Percentiles rank a stretch among this genome's conserved stretches.
phyloP scores from a whole-genome alignment of 139 green algal genomes.

The Spirogloea muscicola region DNA sequence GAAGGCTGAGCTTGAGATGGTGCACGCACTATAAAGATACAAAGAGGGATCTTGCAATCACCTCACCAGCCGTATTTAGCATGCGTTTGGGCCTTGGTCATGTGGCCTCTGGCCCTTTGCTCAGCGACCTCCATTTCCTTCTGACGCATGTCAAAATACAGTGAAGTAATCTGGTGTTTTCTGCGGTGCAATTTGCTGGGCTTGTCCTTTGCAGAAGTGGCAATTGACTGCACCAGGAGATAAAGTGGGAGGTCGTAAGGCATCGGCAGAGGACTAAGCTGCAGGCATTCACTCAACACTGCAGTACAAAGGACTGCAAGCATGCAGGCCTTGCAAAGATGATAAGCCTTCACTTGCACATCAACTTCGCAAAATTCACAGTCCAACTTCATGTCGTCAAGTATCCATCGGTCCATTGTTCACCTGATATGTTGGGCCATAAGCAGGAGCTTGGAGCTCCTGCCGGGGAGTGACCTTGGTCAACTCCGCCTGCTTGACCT shows the following conservation, averaged over 20 bases:
- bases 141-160: constrained; percentile 48
- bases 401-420: background rate
- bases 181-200: constrained; percentile 37
- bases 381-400: background rate
- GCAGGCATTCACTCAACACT: background rate
- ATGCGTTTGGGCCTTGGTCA: constrained; percentile 50
- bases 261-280: background rate
- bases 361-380: background rate
- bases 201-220: constrained; percentile 28
- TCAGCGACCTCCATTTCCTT: constrained; percentile 48
- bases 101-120: constrained; percentile 22
- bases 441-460: constrained; percentile 31
- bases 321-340: background rate
- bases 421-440: constrained; percentile 21
- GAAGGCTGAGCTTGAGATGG: no score
- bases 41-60: no score
- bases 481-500: constrained; percentile 44
- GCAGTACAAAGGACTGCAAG: background rate
- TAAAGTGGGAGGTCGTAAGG: background rate
- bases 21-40: no score
- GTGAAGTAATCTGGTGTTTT: constrained; percentile 52
- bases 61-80: constrained; percentile 52
- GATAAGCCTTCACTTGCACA: background rate
- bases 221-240: constrained; percentile 14
- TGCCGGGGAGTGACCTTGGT: constrained; percentile 14